Conservation (phyloP, 768 basidiomycete genomes). For the Pulveroboletus ravenelii region DNA sequence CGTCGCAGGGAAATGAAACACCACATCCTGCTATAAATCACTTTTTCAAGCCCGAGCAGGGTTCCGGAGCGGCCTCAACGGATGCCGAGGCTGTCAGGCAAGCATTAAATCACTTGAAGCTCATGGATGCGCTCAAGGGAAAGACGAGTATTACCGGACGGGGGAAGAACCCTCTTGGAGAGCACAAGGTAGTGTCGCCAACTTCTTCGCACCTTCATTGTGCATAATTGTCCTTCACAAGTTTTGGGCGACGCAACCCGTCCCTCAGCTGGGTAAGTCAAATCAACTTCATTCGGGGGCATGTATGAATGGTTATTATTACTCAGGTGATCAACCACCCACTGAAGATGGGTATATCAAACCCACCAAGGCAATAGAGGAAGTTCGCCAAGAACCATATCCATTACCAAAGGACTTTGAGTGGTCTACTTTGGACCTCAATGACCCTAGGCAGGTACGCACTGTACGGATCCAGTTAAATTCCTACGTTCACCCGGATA, state of each 20-base stretch:
- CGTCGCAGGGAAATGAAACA: slow-evolving; percentile 47
- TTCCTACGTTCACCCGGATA: slow-evolving; percentile 1
- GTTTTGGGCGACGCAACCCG: slow-evolving; percentile 99
- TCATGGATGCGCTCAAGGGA: slow-evolving; percentile 82
- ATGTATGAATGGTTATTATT: not conserved
- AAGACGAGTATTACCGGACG: slow-evolving; percentile 72
- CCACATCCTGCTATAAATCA: slow-evolving; percentile 61
- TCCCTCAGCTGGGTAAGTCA: slow-evolving; percentile 72
- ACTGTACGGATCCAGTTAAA: not conserved
- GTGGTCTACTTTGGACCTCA: slow-evolving; percentile 81
- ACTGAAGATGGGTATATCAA: slow-evolving; percentile 87
- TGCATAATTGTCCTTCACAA: slow-evolving; percentile 27
- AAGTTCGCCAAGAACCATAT: slow-evolving; percentile 86
- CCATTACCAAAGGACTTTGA: slow-evolving; percentile 89
- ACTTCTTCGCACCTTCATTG: slow-evolving; percentile 2
- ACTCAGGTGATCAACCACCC: slow-evolving; percentile 56
- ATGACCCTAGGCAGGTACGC: slow-evolving; percentile 65
- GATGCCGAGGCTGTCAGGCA: slow-evolving; percentile 64
- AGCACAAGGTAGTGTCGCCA: slow-evolving; percentile 68
- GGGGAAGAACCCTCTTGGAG: slow-evolving; percentile 76
- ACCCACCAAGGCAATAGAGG: slow-evolving; percentile 63
- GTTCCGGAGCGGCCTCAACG: slow-evolving; percentile 38
- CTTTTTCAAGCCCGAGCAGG: slow-evolving; percentile 58
- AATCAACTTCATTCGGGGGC: not conserved
- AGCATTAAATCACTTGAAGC: slow-evolving; percentile 71